Evolutionary conservation across 1,284 basidiomycete genomes (phyloP), one percentile per base, ranked within the genome.

Genomic region (Apiotrichum domesticum): DNA sequence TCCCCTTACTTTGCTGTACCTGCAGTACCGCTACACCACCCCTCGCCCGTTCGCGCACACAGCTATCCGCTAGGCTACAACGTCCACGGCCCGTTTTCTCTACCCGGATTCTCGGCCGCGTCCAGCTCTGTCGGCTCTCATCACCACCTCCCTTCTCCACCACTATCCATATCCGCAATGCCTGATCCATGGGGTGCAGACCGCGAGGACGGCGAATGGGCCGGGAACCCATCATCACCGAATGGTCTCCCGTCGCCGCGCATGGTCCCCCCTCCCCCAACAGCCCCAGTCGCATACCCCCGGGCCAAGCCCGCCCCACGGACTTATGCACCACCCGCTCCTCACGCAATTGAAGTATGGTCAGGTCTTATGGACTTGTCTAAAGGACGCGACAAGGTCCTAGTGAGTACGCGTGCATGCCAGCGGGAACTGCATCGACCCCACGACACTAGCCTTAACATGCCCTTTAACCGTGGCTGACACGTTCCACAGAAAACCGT

Each of bases 351-450:
- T n/a, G 64, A 65, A 14, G 67, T 71, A 3, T 61, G 63, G 65
- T 71, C 72, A 0, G 56, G 58, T 32, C 46, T 75, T 29, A 67
- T 74, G 65, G 73, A 74, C 56, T 67, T 58, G 33, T 69, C 65
- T 53, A 73, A 71, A 54, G 73, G 73, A 1, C 55, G 73, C 35
- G 73, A 75, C 60, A 75, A 75, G 59, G 65, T 75, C 39, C 55
- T 75, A 51, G 73, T 71, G 58, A 53, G 72, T 68, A 15, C n/a
- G n/a, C 21, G 21, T 21, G 21, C 21, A 21, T 21, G 21, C 21
- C 21, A 21, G 21, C 21, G 21, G 21, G 21, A 21, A 21, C 21
- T 21, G 21, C 21, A 21, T 21, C 21, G 21, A 21, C 21, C 21
- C 21, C 21, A 21, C 21, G 21, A 21, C 21, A 21, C 21, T 21